These are phyloP conservation scores for Neonectria magnoliae DNA, from an alignment of 2,329 filamentous ascomycete species.

Conservation along the genomic window DNA sequence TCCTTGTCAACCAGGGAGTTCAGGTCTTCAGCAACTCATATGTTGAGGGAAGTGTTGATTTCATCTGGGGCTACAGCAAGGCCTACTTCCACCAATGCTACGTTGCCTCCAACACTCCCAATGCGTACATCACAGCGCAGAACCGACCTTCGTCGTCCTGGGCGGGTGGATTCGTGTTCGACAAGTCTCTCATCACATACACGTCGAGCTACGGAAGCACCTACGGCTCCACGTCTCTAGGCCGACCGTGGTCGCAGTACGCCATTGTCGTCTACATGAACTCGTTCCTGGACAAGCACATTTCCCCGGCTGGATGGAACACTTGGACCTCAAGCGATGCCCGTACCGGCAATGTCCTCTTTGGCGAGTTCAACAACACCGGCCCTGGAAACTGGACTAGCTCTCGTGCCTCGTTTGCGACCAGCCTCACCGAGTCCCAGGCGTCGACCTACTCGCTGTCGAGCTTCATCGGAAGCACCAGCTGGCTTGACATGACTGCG, in stretches of 20 bases:
- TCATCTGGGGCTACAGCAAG: slow-evolving; percentile 46
- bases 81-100: slow-evolving; percentile 51
- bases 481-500: slow-evolving; percentile 38
- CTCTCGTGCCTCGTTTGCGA: slow-evolving; percentile 35
- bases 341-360: slow-evolving; percentile 62
- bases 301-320: slow-evolving; percentile 42
- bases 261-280: slow-evolving; percentile 59
- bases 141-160: slow-evolving; percentile 43
- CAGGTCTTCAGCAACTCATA: slow-evolving; percentile 57
- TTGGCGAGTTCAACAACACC: slow-evolving; percentile 68
- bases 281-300: slow-evolving; percentile 54
- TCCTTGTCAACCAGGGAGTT: slow-evolving; percentile 57
- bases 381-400: slow-evolving; percentile 50
- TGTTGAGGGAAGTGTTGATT: slow-evolving; percentile 43
- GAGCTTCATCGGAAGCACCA: slow-evolving; percentile 33
- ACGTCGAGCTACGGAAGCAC: slow-evolving; percentile 40
- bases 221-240: slow-evolving; percentile 54
- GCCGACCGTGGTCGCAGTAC: slow-evolving; percentile 58
- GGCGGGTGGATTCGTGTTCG: slow-evolving; percentile 47
- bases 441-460: slow-evolving; percentile 30
- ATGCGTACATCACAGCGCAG: slow-evolving; percentile 46
- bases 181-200: slow-evolving; percentile 44
- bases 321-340: slow-evolving; percentile 68
- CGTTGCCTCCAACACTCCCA: slow-evolving; percentile 49
- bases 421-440: slow-evolving; percentile 33